Evolutionary conservation across 2,329 filamentous ascomycete species (phyloP), one percentile per base, ranked within the genome.

Genomic region (Diplodia mutila): DNA sequence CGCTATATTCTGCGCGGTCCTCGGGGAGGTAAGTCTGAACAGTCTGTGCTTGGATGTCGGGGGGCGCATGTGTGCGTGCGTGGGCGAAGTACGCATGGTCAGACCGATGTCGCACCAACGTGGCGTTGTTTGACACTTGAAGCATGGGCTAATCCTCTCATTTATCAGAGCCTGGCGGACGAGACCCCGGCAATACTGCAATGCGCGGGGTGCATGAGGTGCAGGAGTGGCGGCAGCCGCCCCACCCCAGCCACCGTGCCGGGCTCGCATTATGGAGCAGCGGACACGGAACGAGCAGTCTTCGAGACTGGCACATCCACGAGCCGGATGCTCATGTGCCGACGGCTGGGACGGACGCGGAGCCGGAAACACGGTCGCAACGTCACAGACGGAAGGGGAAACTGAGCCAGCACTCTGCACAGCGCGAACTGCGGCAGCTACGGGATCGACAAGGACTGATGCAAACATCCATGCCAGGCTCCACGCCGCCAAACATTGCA

Each of bases 211-310:
- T 48, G 57, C 23, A n/a, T 61, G 57, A 48, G 21, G 46, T 51
- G 52, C 64, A 49, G 27, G 27, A 27, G 21, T 23, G 57, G 66
- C 52, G 32, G 42, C 49, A 48, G 32, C 61, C 14, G 48, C 67
- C n/a, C 29, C 39, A 34, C 59, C 23, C 29, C 46, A 51, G 14
- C 59, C 39, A 29, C 48, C 29, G 52, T 37, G 37, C 57, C 27
- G 68, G 68, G 32, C 46, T 67, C 37, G 61, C 68, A 21, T 57
- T 61, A 34, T 68, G 68, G 66, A 29, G 29, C n/a, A 68, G 66
- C 23, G 66, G 53, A 4, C 53, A 68, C 57, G 68, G 66, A 18
- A 37, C 59, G 23, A 57, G 65, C 48, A 53, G 37, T 39, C n/a
- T 21, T 39, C 53, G n/a, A 27, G 53, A 27, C 25, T 51, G 59